Evolutionary conservation across 345 rosid genomes (phyloP).

Genomic region (Corchorus capsularis): DNA sequence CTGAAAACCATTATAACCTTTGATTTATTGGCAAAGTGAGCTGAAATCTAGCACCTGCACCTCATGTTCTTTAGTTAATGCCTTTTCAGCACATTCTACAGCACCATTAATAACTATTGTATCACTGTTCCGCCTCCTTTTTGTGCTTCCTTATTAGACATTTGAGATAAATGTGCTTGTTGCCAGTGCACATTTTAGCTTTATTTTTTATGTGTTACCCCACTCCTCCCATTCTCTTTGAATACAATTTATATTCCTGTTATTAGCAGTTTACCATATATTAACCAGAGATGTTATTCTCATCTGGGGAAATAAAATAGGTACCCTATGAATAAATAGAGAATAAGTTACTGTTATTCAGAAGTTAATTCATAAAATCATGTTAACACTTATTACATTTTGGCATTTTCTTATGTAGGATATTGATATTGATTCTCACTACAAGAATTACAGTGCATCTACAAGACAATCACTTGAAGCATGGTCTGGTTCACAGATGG

Average conservation of each 20-base stretch:
- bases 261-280: slow-evolving; percentile 11
- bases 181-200: neutral
- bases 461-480: slow-evolving; percentile 82
- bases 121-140: neutral
- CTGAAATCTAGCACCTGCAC: neutral
- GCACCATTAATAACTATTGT: neutral
- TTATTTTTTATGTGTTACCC: neutral
- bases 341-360: neutral
- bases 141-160: neutral
- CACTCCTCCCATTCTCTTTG: neutral
- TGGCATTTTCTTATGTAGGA: slow-evolving; percentile 50
- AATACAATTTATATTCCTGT: neutral
- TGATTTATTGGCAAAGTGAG: neutral
- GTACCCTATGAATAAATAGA: neutral
- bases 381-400: slow-evolving; percentile 14
- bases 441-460: slow-evolving; percentile 62
- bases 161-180: neutral
- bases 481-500: slow-evolving; percentile 86
- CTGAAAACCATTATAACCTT: neutral
- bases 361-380: slow-evolving; percentile 7
- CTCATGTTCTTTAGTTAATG: neutral
- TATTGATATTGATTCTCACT: slow-evolving; percentile 65
- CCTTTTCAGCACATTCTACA: neutral
- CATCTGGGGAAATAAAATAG: neutral
- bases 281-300: slow-evolving; percentile 1